A percentile compares a stretch with the other conserved stretches of the same genome.
These are phyloP conservation scores for Trypanosoma mega DNA, from an alignment of 208 protist species.

Conservation along the genomic window DNA sequence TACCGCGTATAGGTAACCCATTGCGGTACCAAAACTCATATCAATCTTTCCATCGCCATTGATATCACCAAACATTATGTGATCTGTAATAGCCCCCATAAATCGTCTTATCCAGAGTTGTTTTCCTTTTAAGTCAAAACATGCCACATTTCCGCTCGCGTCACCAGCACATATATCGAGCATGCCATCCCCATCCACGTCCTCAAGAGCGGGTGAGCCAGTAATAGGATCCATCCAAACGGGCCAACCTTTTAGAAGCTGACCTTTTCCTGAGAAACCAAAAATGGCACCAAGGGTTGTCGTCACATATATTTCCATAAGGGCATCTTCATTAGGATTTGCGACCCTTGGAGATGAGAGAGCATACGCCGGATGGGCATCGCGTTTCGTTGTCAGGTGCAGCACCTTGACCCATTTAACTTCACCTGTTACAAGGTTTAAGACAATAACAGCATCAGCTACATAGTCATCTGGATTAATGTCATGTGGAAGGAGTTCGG, in stretches of 20 bases:
- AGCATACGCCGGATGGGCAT: slow-evolving; percentile 54
- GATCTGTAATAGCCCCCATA: slow-evolving; percentile 56
- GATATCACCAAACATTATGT: slow-evolving; percentile 87
- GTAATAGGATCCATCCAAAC: slow-evolving; percentile 71
- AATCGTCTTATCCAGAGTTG: slow-evolving; percentile 69
- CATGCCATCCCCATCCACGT: slow-evolving; percentile 81
- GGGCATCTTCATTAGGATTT: slow-evolving; percentile 65
- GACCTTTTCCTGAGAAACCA: slow-evolving; percentile 57
- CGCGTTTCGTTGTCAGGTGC: slow-evolving; percentile 72
- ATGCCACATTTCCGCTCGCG: slow-evolving; percentile 81
- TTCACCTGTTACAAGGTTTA: slow-evolving; percentile 80
- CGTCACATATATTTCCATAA: slow-evolving; percentile 72
- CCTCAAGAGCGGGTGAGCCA: slow-evolving; percentile 65
- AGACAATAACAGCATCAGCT: slow-evolving; percentile 79
- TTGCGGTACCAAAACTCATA: slow-evolving; percentile 80
- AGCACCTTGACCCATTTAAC: slow-evolving; percentile 86
- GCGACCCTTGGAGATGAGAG: slow-evolving; percentile 76
- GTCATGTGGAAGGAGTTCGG: slow-evolving; percentile 31
- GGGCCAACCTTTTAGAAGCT: slow-evolving; percentile 50
- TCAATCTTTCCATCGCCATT: slow-evolving; percentile 87
- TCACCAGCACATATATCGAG: slow-evolving; percentile 89
- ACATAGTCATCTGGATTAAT: slow-evolving; percentile 76
- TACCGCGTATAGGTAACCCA: slow-evolving; percentile 84
- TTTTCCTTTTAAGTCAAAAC: slow-evolving; percentile 65
- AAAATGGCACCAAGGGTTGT: slow-evolving; percentile 79